phyloP scores from a whole-genome alignment of 768 basidiomycete species.

The Kwoniella dendrophila region DNA sequence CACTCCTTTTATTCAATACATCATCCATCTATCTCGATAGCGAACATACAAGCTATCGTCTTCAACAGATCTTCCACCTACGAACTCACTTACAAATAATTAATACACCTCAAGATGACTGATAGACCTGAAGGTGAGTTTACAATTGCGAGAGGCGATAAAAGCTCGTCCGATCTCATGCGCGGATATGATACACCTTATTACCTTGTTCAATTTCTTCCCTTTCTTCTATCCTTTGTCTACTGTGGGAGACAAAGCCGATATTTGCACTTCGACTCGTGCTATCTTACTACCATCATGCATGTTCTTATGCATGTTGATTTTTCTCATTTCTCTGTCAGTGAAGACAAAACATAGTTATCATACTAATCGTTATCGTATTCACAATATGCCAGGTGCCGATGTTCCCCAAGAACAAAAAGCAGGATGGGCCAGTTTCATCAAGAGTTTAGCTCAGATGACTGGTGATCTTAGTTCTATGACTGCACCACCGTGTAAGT shows the following conservation, averaged over 20 bases:
- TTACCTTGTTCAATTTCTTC: neutral
- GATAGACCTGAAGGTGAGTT: constrained; percentile 21
- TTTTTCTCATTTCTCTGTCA: neutral
- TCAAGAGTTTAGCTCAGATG: constrained; percentile 82
- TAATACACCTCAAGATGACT: neutral
- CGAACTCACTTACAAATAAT: constrained; percentile 8
- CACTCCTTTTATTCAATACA: neutral
- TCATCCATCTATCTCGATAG: neutral
- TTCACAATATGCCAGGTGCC: constrained; percentile 36
- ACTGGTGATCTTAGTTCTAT: constrained; percentile 77
- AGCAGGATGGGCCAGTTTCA: constrained; percentile 82
- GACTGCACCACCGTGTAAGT: constrained; percentile 58
- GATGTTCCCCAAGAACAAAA: constrained; percentile 80
- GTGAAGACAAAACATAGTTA: neutral
- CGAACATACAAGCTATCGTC: constrained; percentile 14
- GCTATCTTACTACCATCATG: no score
- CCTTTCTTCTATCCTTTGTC: no score
- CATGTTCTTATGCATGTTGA: neutral
- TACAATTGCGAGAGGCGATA: neutral
- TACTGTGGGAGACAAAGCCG: no score
- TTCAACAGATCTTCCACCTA: neutral
- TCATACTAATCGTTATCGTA: neutral
- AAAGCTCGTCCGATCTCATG: neutral
- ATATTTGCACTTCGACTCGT: no score
- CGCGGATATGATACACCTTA: neutral